Conservation (phyloP, 257 asterid genomes). For the Linderniella brevidens region DNA sequence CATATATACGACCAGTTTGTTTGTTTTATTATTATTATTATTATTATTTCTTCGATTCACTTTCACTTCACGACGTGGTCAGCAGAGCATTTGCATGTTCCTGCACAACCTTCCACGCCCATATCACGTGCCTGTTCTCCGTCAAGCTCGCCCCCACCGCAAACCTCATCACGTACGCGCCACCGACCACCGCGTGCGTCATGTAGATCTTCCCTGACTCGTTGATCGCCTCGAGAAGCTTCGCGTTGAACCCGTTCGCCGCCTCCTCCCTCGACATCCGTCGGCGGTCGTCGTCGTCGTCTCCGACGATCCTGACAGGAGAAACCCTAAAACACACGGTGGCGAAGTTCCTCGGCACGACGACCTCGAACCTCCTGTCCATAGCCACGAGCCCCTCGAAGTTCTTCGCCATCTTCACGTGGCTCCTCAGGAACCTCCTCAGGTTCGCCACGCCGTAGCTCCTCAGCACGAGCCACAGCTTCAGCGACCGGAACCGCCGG, state of each 20-base stretch:
- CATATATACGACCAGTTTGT: too few relatives aligned
- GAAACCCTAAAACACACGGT: slow-evolving; percentile 52
- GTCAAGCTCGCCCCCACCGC: slow-evolving; percentile 53
- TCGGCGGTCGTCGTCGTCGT: slow-evolving; percentile 7
- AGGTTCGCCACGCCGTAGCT: slow-evolving; percentile 55
- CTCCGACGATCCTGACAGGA: slow-evolving; percentile 19
- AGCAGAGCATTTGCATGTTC: slow-evolving; percentile 38
- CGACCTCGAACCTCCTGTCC: slow-evolving; percentile 65
- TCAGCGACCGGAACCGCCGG: slow-evolving; percentile 54
- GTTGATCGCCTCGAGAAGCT: slow-evolving; percentile 40
- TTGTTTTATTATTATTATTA: too few relatives aligned
- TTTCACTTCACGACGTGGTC: slow-evolving; percentile 9
- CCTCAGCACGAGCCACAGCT: slow-evolving; percentile 55
- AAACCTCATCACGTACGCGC: slow-evolving; percentile 40
- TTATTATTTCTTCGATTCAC: too few relatives aligned
- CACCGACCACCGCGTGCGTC: slow-evolving; percentile 62
- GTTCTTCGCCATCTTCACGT: slow-evolving; percentile 54
- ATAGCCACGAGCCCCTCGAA: slow-evolving; percentile 41
- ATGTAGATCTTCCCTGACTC: slow-evolving; percentile 41
- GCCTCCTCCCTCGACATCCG: slow-evolving; percentile 17
- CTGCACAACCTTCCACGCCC: slow-evolving; percentile 57
- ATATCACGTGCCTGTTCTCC: slow-evolving; percentile 38
- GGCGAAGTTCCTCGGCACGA: slow-evolving; percentile 58
- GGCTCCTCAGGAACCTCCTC: slow-evolving; percentile 35
- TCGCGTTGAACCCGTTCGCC: slow-evolving; percentile 31